These are phyloP conservation scores for Diacronema lutheri DNA, from an alignment of 78 protist genomes.

Conservation along the genomic window DNA sequence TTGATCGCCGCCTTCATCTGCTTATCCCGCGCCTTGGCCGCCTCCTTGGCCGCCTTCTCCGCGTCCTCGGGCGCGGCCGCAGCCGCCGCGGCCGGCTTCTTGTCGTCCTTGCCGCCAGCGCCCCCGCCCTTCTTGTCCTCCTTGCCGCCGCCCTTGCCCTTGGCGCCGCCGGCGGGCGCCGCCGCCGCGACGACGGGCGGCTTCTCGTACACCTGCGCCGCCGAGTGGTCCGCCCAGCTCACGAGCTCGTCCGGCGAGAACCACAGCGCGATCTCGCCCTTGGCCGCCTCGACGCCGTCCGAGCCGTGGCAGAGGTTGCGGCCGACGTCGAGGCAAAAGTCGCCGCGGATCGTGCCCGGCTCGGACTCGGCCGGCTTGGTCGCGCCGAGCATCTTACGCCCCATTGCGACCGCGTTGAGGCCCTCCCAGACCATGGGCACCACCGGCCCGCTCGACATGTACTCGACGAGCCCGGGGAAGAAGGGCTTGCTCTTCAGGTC, in stretches of 20 bases:
- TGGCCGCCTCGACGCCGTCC: constrained; percentile 76
- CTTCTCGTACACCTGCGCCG: constrained; percentile 37
- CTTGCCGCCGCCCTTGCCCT: too few species aligned
- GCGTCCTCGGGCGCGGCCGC: too few species aligned
- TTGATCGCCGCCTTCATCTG: not conserved
- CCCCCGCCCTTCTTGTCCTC: too few species aligned
- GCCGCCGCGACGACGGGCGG: too few species aligned
- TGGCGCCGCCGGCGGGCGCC: too few species aligned
- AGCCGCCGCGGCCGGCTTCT: too few species aligned
- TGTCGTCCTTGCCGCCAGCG: too few species aligned
- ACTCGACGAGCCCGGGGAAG: not conserved
- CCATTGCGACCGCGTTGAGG: not conserved
- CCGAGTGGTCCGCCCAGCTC: constrained; percentile 20
- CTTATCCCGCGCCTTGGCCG: not conserved
- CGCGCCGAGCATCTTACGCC: not conserved
- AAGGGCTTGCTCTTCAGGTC: not conserved
- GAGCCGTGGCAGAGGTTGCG: constrained; percentile 59
- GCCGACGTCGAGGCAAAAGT: not conserved
- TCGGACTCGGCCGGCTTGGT: not conserved
- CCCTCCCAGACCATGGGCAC: not conserved
- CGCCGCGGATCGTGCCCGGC: constrained; percentile 38
- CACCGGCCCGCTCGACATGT: not conserved
- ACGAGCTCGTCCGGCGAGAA: constrained; percentile 50
- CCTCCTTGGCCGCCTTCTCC: too few species aligned
- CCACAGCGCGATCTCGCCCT: constrained; percentile 78